Evolutionary conservation across 2,329 filamentous ascomycete species (phyloP), one percentile per base, ranked within the genome.

Genomic region (Plectosphaerella sp.): DNA sequence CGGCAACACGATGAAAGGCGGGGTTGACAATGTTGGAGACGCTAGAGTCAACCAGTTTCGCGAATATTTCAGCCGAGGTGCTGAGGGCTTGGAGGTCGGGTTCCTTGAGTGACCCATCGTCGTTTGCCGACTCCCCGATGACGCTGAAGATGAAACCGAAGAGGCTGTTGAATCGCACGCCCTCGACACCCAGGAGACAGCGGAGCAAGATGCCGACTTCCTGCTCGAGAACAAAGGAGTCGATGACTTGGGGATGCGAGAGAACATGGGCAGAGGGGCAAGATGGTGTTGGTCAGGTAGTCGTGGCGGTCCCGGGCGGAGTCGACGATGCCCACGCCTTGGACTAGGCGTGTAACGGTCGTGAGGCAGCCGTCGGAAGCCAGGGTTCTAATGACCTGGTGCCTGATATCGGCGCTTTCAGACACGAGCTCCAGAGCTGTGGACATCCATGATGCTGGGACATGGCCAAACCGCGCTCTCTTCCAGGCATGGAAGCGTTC

Each of bases 201-300:
- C 65, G 70, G 54, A 64, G 68, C 15, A 73, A 61, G 0, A 47
- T 50, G 3, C 66, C 62, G 1, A 72, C 66, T 35, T 72, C 58
- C 36, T 67, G 62, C 49, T 75, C 72, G 14, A 75, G 58, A 0
- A 72, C 59, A 11, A 67, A 64, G 8, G 70, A 74, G 45, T 69
- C 64, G 2, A 65, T 52, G 7, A 72, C 63, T 5, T 60, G 58
- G 4, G 59, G 51, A 24, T 74, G 69, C 1, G 66, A 69, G 12
- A 73, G 52, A 7, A 73, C 45, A 7, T 58, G 53, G 35, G 74
- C n/a, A 69, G 1, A 74, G 57, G 0, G 66, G 70, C 25, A 54
- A 56, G 14, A 71, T 18, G 43, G 65, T 58, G 5, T 45, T 57
- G 1, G 45, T 45, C 63, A 65, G 70, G 8, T 67, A 49, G 5